phyloP scores from a whole-genome alignment of 2,329 filamentous ascomycete genomes.

The Beauveria caledonica region DNA sequence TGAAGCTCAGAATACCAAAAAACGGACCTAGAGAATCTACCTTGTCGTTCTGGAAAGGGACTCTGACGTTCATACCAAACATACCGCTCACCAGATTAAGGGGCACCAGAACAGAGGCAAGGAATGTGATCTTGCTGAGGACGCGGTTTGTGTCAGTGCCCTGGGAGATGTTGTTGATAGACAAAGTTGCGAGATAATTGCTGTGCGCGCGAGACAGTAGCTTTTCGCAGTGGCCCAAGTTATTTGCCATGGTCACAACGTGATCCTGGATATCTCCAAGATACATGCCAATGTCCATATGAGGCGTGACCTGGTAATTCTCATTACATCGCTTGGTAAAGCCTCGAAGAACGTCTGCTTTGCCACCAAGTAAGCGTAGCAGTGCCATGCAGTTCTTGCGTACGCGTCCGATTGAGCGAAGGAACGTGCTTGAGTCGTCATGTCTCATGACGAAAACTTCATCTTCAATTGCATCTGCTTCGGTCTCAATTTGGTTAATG shows the following conservation, averaged over 20 bases:
- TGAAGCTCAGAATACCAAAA: constrained; percentile 40
- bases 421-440: constrained; percentile 80
- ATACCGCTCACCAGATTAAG: constrained; percentile 85
- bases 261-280: constrained; percentile 97
- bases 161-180: constrained; percentile 81
- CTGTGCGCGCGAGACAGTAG: constrained; percentile 90
- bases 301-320: constrained; percentile 88
- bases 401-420: constrained; percentile 80
- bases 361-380: constrained; percentile 86
- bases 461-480: constrained; percentile 91
- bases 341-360: constrained; percentile 95
- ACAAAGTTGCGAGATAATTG: constrained; percentile 93
- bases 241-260: constrained; percentile 98
- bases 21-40: constrained; percentile 47
- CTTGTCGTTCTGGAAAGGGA: constrained; percentile 50
- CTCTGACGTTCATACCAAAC: constrained; percentile 79
- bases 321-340: constrained; percentile 99
- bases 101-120: constrained; percentile 92
- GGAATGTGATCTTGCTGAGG: constrained; percentile 87
- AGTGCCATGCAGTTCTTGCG: constrained; percentile 93
- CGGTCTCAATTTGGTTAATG: constrained; percentile 76
- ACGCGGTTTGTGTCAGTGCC: constrained; percentile 83
- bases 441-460: constrained; percentile 86
- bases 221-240: constrained; percentile 92
- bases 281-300: constrained; percentile 94